Evolutionary conservation across 208 protist genomes (phyloP).

Genomic region (Trypanosoma avium): DNA sequence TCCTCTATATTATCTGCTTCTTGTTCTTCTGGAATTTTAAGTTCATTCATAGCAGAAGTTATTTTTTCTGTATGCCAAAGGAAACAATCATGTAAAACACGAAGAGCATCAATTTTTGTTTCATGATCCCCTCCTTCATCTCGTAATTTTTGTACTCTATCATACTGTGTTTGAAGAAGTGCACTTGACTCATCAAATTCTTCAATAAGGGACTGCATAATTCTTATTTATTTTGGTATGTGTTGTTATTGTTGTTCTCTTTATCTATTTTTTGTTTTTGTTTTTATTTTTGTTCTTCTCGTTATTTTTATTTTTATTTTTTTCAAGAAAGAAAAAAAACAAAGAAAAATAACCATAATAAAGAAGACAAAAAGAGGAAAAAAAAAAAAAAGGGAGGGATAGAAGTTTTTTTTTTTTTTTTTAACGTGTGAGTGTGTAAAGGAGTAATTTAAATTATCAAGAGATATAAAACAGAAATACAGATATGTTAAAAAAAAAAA

Average conservation of each 20-base stretch:
- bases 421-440: neutral
- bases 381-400: conserved; percentile 11
- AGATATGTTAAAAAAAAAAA: conserved; percentile 16
- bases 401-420: conserved; percentile 10
- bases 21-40: conserved; percentile 34
- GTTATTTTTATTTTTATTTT: neutral
- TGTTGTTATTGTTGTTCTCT: too few relatives aligned
- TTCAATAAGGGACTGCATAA: conserved; percentile 18
- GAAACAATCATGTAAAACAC: conserved; percentile 22
- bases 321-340: conserved; percentile 2
- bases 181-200: conserved; percentile 19
- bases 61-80: conserved; percentile 10
- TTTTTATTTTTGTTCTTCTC: neutral
- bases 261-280: too few relatives aligned
- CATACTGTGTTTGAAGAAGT: conserved; percentile 1
- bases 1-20: conserved; percentile 27
- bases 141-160: neutral
- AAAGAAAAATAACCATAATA: conserved; percentile 7
- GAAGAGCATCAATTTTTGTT: conserved; percentile 16
- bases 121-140: neutral
- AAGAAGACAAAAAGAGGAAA: neutral
- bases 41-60: conserved; percentile 2
- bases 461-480: conserved; percentile 3
- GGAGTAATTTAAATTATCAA: too few relatives aligned
- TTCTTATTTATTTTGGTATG: too few relatives aligned